Evolutionary conservation across 164 flowering plant genomes (phyloP).

Genomic region (Santalum album): DNA sequence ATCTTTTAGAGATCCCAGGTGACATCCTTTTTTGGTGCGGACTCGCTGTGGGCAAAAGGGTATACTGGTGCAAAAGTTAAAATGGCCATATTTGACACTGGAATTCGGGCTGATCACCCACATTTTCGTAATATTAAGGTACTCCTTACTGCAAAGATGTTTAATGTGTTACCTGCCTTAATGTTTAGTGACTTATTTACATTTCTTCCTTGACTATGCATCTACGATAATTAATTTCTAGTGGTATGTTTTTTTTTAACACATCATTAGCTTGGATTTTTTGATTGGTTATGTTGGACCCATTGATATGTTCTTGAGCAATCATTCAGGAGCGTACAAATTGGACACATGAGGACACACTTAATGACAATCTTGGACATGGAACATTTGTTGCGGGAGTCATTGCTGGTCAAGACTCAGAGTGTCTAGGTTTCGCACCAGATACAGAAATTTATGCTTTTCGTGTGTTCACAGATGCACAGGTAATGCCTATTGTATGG

Average conservation of each 20-base stretch:
- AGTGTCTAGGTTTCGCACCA: constrained; percentile 97
- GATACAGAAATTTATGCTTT: constrained; percentile 96
- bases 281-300: not conserved
- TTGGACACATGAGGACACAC: constrained; percentile 94
- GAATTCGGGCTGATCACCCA: constrained; percentile 91
- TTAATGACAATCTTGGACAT: constrained; percentile 98
- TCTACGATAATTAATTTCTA: not conserved
- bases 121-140: constrained; percentile 98
- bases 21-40: constrained; percentile 94
- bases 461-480: constrained; percentile 98
- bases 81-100: constrained; percentile 98
- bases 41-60: constrained; percentile 78
- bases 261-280: no score
- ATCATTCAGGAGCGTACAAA: constrained; percentile 81
- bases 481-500: constrained; percentile 55
- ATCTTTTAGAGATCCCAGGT: constrained; percentile 79
- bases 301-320: not conserved
- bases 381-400: constrained; percentile 99
- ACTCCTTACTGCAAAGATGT: not conserved
- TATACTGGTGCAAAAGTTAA: constrained; percentile 86
- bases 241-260: not conserved
- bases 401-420: constrained; percentile 83
- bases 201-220: not conserved
- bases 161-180: not conserved
- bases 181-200: no score